Conservation (phyloP, 345 rosid genomes). For the Lepidium africanum region DNA sequence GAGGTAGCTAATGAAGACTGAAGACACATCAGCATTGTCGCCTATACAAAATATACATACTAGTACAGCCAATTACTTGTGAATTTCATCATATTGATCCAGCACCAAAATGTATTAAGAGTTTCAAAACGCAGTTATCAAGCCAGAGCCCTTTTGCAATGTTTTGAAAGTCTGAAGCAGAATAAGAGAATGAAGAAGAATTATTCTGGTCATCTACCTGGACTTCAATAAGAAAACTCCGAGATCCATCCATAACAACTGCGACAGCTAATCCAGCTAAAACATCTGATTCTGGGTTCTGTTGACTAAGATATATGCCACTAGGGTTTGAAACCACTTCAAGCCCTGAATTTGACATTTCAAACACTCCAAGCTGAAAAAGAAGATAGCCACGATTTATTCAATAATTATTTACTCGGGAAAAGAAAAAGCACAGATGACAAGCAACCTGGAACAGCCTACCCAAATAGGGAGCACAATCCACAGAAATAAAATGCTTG, state of each 20-base stretch:
- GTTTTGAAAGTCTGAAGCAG: neutral
- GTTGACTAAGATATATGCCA: slow-evolving; percentile 71
- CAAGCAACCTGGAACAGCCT: neutral
- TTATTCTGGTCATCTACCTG: slow-evolving; percentile 41
- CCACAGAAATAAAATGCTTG: neutral
- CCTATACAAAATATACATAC: neutral
- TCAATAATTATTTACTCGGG: neutral
- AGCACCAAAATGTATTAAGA: neutral
- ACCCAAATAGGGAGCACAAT: neutral
- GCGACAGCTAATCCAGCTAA: slow-evolving; percentile 90
- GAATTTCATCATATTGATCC: neutral
- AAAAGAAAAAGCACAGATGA: neutral
- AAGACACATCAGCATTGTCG: neutral
- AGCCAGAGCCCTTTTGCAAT: neutral
- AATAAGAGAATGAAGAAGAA: neutral
- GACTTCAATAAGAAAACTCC: slow-evolving; percentile 79
- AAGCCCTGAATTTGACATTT: slow-evolving; percentile 76
- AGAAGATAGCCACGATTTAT: neutral
- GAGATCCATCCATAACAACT: slow-evolving; percentile 83
- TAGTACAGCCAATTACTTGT: neutral
- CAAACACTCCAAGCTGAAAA: slow-evolving; percentile 85
- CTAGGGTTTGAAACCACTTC: slow-evolving; percentile 72
- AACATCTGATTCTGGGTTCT: slow-evolving; percentile 62
- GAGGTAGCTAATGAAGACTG: neutral
- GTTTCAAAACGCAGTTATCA: neutral